Evolutionary conservation across 2,329 filamentous ascomycete species (phyloP).

Genomic region (Metarhizium album): DNA sequence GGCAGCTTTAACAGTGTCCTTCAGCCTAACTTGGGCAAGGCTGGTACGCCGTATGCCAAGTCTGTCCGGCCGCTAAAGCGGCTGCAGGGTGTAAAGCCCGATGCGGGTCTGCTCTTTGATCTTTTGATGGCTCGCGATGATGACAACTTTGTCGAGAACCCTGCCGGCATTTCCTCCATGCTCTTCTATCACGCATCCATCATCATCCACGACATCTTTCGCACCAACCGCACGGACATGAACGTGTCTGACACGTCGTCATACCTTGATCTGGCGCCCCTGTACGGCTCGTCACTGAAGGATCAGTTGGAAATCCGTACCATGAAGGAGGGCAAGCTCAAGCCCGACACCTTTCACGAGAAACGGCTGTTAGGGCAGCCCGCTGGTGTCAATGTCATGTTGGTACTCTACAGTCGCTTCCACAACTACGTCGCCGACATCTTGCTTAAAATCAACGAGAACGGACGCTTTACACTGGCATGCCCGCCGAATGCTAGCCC

Average conservation of each 20-base stretch:
- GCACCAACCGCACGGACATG: constrained; percentile 44
- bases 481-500: constrained; percentile 12
- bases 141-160: constrained; percentile 46
- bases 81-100: constrained; percentile 50
- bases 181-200: constrained; percentile 67
- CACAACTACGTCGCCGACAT: constrained; percentile 59
- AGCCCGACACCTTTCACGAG: constrained; percentile 60
- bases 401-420: constrained; percentile 60
- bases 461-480: constrained; percentile 46
- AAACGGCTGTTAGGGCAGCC: constrained; percentile 55
- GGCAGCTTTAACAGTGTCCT: constrained; percentile 44
- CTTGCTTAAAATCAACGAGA: constrained; percentile 55
- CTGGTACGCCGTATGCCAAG: constrained; percentile 57
- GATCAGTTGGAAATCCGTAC: constrained; percentile 55
- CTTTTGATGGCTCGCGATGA: constrained; percentile 49
- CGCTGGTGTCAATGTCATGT: constrained; percentile 53
- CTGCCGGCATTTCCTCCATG: constrained; percentile 63
- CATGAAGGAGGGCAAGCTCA: constrained; percentile 55
- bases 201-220: constrained; percentile 27
- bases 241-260: constrained; percentile 59
- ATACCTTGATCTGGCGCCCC: constrained; percentile 61
- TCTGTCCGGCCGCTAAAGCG: constrained; percentile 48
- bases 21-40: constrained; percentile 51
- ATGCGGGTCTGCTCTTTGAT: constrained; percentile 58
- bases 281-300: constrained; percentile 57